These are phyloP conservation scores for Astrephomene gubernaculifera DNA, from an alignment of 139 green algal genomes.

Conservation along the genomic window DNA sequence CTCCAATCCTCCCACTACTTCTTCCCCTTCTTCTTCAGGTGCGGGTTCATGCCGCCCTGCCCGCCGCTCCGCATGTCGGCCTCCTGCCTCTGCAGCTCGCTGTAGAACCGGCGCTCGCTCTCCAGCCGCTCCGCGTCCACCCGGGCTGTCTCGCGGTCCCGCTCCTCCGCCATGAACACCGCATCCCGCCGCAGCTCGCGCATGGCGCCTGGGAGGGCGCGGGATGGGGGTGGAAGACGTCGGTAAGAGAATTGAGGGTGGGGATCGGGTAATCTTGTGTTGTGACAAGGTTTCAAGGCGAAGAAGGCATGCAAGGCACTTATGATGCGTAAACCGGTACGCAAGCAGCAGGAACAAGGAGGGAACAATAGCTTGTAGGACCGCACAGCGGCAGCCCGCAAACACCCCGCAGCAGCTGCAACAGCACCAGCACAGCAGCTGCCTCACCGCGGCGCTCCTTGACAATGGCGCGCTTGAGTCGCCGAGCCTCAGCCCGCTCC, in stretches of 20 bases:
- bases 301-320: no score
- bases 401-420: no score
- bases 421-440: no score
- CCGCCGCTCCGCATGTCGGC: slow-evolving; percentile 88
- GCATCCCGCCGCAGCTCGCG: slow-evolving; percentile 94
- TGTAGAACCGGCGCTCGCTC: slow-evolving; percentile 61
- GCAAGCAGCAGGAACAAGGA: no score
- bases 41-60: slow-evolving; percentile 89
- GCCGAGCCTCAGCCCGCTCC: slow-evolving; percentile 67
- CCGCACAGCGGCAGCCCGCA: no score
- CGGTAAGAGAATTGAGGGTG: no score
- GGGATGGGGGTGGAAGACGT: no score
- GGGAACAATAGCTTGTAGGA: no score
- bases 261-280: no score
- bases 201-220: slow-evolving; percentile 67
- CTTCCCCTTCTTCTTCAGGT: slow-evolving; percentile 73
- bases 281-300: no score
- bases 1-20: neutral
- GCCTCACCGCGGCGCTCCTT: slow-evolving; percentile 78
- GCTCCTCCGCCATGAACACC: slow-evolving; percentile 75
- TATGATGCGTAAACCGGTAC: no score
- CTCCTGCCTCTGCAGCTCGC: slow-evolving; percentile 82
- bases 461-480: slow-evolving; percentile 75
- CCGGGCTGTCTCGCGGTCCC: slow-evolving; percentile 59
- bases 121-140: slow-evolving; percentile 64